These are phyloP conservation scores for Boletus rubroflammeus DNA, from an alignment of 768 basidiomycete genomes.

Conservation along the genomic window DNA sequence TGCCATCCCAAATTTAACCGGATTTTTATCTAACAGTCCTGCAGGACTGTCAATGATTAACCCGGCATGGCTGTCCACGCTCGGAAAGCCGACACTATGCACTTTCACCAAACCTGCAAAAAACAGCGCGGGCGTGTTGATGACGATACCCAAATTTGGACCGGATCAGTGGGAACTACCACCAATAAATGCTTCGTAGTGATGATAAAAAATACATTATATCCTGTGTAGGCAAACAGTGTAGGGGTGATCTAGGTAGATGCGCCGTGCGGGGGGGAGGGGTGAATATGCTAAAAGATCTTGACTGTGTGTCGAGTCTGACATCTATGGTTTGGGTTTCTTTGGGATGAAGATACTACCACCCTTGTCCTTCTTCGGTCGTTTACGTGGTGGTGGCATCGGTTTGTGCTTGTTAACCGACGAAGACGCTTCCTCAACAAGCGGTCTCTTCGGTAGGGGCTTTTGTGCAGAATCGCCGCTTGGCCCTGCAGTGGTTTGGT, in stretches of 20 bases:
- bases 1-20: not conserved
- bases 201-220: constrained; percentile 20
- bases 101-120: constrained; percentile 85
- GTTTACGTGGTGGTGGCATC: constrained; percentile 29
- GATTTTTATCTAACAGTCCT: not conserved
- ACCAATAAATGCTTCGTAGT: constrained; percentile 35
- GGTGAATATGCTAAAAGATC: not conserved
- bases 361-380: constrained; percentile 32
- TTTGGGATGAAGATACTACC: constrained; percentile 61
- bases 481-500: not conserved
- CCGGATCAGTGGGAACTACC: constrained; percentile 87
- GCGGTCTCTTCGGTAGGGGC: constrained; percentile 21
- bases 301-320: not conserved
- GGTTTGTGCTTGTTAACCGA: constrained; percentile 21
- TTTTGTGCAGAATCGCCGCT: constrained; percentile 10
- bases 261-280: not conserved
- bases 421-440: constrained; percentile 15
- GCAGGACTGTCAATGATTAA: constrained; percentile 82
- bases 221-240: constrained; percentile 8
- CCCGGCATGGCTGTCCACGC: constrained; percentile 77
- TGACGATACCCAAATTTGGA: constrained; percentile 83
- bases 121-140: constrained; percentile 59
- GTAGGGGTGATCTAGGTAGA: constrained; percentile 8
- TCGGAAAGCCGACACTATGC: constrained; percentile 79
- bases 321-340: constrained; percentile 36